Evolutionary conservation across 2,329 filamentous ascomycete species (phyloP), one percentile per base, ranked within the genome.

Genomic region (Fusarium xyrophilum): DNA sequence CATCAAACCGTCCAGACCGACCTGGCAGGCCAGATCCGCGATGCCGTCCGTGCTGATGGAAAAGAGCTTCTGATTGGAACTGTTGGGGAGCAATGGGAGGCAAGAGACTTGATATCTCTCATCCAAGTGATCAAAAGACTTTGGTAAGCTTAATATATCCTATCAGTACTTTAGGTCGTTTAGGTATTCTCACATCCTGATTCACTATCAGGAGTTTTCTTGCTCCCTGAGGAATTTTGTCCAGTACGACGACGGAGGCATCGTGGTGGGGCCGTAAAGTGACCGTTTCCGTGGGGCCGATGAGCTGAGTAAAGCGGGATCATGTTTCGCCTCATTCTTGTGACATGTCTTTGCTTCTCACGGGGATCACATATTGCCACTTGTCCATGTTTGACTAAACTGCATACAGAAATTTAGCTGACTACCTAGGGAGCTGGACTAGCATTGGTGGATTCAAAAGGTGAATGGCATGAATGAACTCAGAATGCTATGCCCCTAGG

Each of bases 1-100:
- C 85, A 86, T 44, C 86, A 88, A 60, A 88, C 89, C 3, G 95
- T 92, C 82, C 93, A 97, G 81, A 85, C 89, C 25, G 87, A 89
- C 40, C 87, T 96, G 56, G 91, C 93, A 0, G 87, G 88, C 47
- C 82, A 84, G 33, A 87, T 96, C 67, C 92, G 95, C 75, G 83
- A 89, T 68, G 90, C 86, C 13, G 47, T 93, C 81, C 75, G 74
- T 23, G 78, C 77, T 23, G 82, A 83, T 3, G 82, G 82, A 11
- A 75, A 82, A 63, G 68, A 79, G 40, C 76, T 97, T 75, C 79
- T 88, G 2, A 89, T 97, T 35, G 89, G 89, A 23, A 86, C 90
- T 5, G 93, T 97, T 2, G 11, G n/a, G n/a, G 12, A 13, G 19
- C 36, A 14, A 23, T 15, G 38, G 23, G 23, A 25, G 23, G 14